Conservation (phyloP, 2,329 filamentous ascomycete genomes). For the Microdochium paspali region DNA sequence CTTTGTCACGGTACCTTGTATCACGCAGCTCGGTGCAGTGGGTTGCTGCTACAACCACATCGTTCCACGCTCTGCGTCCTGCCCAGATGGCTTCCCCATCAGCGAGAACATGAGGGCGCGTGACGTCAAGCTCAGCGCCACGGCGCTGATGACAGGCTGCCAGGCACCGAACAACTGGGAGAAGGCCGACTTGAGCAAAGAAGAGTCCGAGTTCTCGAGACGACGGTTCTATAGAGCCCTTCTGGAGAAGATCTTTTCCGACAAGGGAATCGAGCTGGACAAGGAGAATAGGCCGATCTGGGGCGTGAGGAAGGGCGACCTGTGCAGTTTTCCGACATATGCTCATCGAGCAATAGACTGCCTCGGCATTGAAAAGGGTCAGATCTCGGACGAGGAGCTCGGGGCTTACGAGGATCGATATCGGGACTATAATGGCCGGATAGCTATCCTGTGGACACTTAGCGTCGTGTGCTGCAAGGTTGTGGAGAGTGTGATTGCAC, state of each 20-base stretch:
- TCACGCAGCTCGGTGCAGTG: conserved; percentile 14
- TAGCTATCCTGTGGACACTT: conserved; percentile 22
- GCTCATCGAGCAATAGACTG: conserved; percentile 14
- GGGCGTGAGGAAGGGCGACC: conserved; percentile 20
- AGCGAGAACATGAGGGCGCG: conserved; percentile 18
- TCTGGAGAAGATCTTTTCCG: conserved; percentile 15
- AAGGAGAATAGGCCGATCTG: conserved; percentile 11
- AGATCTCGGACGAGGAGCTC: conserved; percentile 11
- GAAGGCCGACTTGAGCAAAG: conserved; percentile 6
- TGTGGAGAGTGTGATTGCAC: conserved; percentile 19
- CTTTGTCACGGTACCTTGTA: conserved; percentile 11
- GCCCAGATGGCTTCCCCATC: conserved; percentile 26
- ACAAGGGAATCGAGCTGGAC: conserved; percentile 11
- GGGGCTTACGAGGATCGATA: conserved; percentile 14
- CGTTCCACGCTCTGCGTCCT: conserved; percentile 19
- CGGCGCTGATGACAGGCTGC: conserved; percentile 22
- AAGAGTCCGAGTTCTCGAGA: conserved; percentile 12
- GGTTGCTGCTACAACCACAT: conserved; percentile 25
- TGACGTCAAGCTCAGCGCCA: conserved; percentile 15
- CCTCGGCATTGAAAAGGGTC: conserved; percentile 8
- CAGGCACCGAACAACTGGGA: conserved; percentile 23
- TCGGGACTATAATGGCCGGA: conserved; percentile 10
- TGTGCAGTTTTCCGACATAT: conserved; percentile 14
- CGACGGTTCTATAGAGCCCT: conserved; percentile 17
- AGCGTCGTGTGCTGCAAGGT: conserved; percentile 21